These are phyloP conservation scores for Pseudogymnoascus sp. DNA, from an alignment of 2,329 filamentous ascomycete species.

Conservation along the genomic window DNA sequence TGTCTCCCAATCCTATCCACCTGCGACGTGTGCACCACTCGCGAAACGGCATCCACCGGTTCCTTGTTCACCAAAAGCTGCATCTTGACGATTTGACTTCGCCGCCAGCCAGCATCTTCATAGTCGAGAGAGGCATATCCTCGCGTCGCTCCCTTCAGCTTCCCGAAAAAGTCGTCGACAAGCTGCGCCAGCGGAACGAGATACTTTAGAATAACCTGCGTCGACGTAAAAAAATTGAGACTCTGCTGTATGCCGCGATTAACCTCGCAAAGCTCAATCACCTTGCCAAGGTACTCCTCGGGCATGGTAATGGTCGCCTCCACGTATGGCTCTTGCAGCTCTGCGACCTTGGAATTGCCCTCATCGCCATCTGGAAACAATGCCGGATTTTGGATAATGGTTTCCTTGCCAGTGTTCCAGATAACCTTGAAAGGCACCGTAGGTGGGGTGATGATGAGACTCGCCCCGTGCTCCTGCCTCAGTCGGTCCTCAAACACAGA, in stretches of 20 bases:
- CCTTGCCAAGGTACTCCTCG: conserved; percentile 86
- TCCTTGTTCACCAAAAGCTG: conserved; percentile 89
- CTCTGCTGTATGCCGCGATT: conserved; percentile 83
- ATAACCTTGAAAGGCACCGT: conserved; percentile 86
- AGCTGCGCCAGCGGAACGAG: conserved; percentile 79
- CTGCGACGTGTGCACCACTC: conserved; percentile 78
- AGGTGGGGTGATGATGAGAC: conserved; percentile 93
- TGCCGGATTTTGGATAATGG: conserved; percentile 76
- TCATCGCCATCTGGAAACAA: conserved; percentile 69
- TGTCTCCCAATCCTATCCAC: conserved; percentile 69
- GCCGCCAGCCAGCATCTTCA: conserved; percentile 83
- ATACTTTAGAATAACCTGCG: conserved; percentile 92
- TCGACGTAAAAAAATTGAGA: conserved; percentile 82
- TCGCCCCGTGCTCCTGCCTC: conserved; percentile 86
- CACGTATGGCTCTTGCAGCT: conserved; percentile 69
- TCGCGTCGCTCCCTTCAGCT: conserved; percentile 86
- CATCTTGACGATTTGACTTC: conserved; percentile 75
- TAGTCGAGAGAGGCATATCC: conserved; percentile 96
- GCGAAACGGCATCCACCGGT: conserved; percentile 89
- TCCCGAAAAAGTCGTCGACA: conserved; percentile 95
- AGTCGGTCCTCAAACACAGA: conserved; percentile 98
- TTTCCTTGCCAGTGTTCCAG: conserved; percentile 68
- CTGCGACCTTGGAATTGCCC: conserved; percentile 44
- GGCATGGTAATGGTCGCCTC: conserved; percentile 81
- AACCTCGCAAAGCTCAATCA: conserved; percentile 88